Evolutionary conservation across 805 yeast species (phyloP).

Genomic region (Wickerhamomyces hampshirensis): DNA sequence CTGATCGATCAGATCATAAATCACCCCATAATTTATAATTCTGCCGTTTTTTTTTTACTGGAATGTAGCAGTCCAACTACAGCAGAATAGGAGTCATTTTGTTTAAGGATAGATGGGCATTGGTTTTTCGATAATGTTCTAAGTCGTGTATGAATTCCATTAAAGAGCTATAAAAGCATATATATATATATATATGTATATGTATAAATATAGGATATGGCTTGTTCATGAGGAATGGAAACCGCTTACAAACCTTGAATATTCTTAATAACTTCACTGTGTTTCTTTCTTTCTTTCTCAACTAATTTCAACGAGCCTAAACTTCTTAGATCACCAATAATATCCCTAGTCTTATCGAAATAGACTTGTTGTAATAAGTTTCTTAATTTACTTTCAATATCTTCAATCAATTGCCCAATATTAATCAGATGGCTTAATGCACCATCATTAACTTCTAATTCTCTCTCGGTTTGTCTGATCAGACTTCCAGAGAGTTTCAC

Average conservation of each 20-base stretch:
- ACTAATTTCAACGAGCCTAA: conserved; percentile 16
- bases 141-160: too few relatives aligned
- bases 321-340: conserved; percentile 65
- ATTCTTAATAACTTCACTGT: conserved; percentile 32
- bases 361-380: conserved; percentile 88
- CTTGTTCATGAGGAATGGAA: too few relatives aligned
- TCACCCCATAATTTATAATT: too few relatives aligned
- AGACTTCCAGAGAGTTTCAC: conserved; percentile 71
- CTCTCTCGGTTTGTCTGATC: conserved; percentile 69
- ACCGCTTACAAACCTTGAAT: conserved; percentile 25
- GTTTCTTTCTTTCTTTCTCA: conserved; percentile 24
- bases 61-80: too few relatives aligned
- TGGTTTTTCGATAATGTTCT: too few relatives aligned
- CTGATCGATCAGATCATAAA: too few relatives aligned
- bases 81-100: too few relatives aligned
- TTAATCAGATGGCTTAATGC: conserved; percentile 62
- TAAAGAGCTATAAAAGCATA: too few relatives aligned
- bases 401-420: conserved; percentile 82
- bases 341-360: conserved; percentile 90
- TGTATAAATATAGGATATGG: too few relatives aligned
- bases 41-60: too few relatives aligned
- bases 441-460: conserved; percentile 6
- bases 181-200: too few relatives aligned
- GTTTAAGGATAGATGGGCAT: too few relatives aligned
- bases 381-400: conserved; percentile 81